Evolutionary conservation across 768 basidiomycete genomes (phyloP).

Genomic region (Phylloporus arenicola): DNA sequence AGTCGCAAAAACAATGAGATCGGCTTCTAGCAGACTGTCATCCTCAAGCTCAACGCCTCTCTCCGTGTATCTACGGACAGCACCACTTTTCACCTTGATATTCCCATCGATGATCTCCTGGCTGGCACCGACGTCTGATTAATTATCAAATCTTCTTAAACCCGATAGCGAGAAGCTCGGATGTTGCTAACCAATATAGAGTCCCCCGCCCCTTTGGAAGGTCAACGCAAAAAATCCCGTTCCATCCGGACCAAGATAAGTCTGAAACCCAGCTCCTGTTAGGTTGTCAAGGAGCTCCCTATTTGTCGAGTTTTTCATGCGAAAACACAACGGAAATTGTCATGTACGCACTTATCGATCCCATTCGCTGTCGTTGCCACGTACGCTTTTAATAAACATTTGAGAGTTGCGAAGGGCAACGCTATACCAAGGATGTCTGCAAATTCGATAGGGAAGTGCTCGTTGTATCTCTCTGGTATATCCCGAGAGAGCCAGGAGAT

Average conservation of each 20-base stretch:
- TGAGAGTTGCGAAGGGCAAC: slow-evolving; percentile 19
- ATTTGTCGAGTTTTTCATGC: not conserved
- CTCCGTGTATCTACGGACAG: slow-evolving; percentile 25
- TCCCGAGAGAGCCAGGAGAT: not conserved
- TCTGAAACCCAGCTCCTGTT: slow-evolving; percentile 33
- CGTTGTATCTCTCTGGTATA: slow-evolving; percentile 23
- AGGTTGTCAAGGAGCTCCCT: slow-evolving; percentile 38
- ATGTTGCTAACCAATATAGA: slow-evolving; percentile 33
- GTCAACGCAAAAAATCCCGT: slow-evolving; percentile 31
- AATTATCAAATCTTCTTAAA: not conserved
- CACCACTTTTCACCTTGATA: slow-evolving; percentile 46
- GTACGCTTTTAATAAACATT: slow-evolving; percentile 7
- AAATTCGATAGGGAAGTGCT: slow-evolving; percentile 22
- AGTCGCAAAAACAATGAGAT: slow-evolving; percentile 32
- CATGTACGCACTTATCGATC: slow-evolving; percentile 18
- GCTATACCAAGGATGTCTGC: slow-evolving; percentile 21
- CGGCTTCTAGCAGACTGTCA: slow-evolving; percentile 22
- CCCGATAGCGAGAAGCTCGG: not conserved
- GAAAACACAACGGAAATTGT: not conserved
- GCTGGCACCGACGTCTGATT: slow-evolving; percentile 36
- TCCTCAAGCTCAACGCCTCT: slow-evolving; percentile 27
- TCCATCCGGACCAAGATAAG: slow-evolving; percentile 35
- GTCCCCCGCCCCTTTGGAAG: slow-evolving; percentile 33
- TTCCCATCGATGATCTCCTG: slow-evolving; percentile 42
- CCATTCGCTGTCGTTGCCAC: slow-evolving; percentile 8